These are phyloP conservation scores for Ceratobasidium theobromae DNA, from an alignment of 1,284 basidiomycete genomes.

Conservation along the genomic window DNA sequence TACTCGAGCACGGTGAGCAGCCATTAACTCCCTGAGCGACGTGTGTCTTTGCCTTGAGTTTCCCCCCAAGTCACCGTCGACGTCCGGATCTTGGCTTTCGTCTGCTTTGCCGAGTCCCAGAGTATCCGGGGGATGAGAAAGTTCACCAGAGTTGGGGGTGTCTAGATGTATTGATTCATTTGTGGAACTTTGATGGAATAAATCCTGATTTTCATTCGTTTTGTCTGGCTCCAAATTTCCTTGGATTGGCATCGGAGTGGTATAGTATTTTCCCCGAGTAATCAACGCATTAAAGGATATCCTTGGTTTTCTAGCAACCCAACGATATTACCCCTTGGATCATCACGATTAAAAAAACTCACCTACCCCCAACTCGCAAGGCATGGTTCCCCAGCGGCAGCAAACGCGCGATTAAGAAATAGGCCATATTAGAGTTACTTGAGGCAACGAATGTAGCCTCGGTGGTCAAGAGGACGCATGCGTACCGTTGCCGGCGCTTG, in stretches of 20 bases:
- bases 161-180: slow-evolving; percentile 2
- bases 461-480: too few relatives aligned
- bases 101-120: neutral
- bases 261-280: neutral
- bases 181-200: neutral
- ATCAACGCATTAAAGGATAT: too few relatives aligned
- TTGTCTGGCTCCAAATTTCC: slow-evolving; percentile 6
- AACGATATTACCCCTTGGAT: neutral
- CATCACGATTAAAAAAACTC: neutral
- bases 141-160: too few relatives aligned
- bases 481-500: too few relatives aligned
- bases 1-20: slow-evolving; percentile 59
- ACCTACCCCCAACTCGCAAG: neutral
- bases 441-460: neutral
- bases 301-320: neutral
- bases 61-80: too few relatives aligned
- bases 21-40: slow-evolving; percentile 57
- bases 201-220: neutral
- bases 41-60: slow-evolving; percentile 7
- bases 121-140: too few relatives aligned
- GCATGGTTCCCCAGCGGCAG: neutral
- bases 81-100: neutral
- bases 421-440: neutral
- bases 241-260: neutral
- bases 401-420: neutral